Base-by-base conservation (phyloP, 176 grass and related monocot genomes). In the Microstegium vimineum region DNA sequence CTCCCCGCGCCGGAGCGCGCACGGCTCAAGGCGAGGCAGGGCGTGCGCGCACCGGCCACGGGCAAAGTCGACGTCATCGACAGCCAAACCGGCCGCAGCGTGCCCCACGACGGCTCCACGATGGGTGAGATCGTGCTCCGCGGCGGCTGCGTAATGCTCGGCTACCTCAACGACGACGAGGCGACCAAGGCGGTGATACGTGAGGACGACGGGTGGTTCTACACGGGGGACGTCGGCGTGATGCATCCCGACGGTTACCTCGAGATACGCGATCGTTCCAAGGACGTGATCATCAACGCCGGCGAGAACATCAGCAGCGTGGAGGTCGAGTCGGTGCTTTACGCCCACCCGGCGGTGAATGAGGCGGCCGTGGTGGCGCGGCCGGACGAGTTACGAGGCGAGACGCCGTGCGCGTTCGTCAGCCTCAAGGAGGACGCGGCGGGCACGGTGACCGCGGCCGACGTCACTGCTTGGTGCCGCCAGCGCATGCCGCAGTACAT, bases 281-380 rank as follows among this genome's bases (percentile, higher is more conserved):
- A 98, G 83, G 95, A 98, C 85, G 92, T 98, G 78, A 94, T 98
- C 82, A 98, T 98, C 82, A 93, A 84, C 37, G 90, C 90, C 46
- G 95, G 95, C 10, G 95, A 98, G 90, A 98, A 98, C 87, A 88
- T 98, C 65, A 94, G 92, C 84, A 94, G 92, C 77, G 95, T 98
- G 17, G 95, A 98, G 88, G 92, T 98, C 5, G 95, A 98, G 81
- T 87, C 90, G 0, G 31, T 94, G 18, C 80, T 98, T 10, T 98
- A 94, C 84, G 84, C 54, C 0, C 95, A 94, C 46, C 95, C 95
- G 6, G 81, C 85, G 5, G 90, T 93, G 81, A 91, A 82, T 66
- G 90, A 93, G 82, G 95, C 69, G 41, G 90, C 90, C 22, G 95
- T 94, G 76, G 95, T 94, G 49, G 95, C 92, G 31, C 77, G 88